A percentile compares a stretch with the other conserved stretches of the same genome.
phyloP scores from a whole-genome alignment of 169 alveolate species.

The Condylostoma magnum region DNA sequence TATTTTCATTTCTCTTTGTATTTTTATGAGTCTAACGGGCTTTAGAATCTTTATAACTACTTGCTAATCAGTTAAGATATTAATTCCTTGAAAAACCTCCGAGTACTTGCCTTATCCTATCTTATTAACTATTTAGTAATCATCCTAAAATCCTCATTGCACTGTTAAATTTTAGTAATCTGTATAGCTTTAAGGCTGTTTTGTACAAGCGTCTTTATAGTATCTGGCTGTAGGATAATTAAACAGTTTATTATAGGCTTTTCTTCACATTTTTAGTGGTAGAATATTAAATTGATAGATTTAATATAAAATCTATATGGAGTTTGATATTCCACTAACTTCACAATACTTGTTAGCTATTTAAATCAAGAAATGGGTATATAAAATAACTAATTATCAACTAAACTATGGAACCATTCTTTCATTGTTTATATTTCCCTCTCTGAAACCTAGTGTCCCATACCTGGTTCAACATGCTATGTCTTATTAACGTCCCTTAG shows the following conservation, averaged over 20 bases:
- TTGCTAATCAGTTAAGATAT: constrained; percentile 60
- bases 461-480: neutral
- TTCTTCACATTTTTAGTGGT: too few relatives aligned
- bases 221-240: too few relatives aligned
- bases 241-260: too few relatives aligned
- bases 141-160: too few relatives aligned
- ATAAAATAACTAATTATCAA: neutral
- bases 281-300: too few relatives aligned
- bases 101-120: constrained; percentile 99
- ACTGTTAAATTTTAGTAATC: too few relatives aligned
- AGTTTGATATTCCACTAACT: too few relatives aligned
- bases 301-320: too few relatives aligned
- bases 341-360: too few relatives aligned
- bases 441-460: constrained; percentile 5
- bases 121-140: constrained; percentile 94
- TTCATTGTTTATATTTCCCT: neutral
- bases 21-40: constrained; percentile 95
- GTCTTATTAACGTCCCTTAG: neutral
- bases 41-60: constrained; percentile 94
- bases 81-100: constrained; percentile 96
- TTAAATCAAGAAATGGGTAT: too few relatives aligned
- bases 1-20: constrained; percentile 96
- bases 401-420: neutral
- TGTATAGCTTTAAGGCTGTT: too few relatives aligned
- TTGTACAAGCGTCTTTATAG: too few relatives aligned